Conservation (phyloP, 768 basidiomycete genomes). For the Lactarius trivialis region DNA sequence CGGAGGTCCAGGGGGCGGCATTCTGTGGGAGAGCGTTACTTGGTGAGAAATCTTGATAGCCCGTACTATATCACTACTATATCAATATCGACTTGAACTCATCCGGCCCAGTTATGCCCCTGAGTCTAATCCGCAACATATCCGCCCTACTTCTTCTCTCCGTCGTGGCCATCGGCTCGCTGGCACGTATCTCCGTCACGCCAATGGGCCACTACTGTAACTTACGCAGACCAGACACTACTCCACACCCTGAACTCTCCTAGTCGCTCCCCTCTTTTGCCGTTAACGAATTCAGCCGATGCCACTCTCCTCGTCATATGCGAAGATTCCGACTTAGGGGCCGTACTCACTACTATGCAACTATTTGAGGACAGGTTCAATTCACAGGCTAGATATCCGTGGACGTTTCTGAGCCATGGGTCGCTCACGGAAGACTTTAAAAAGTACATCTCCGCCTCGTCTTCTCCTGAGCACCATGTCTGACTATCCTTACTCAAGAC, state of each 20-base stretch:
- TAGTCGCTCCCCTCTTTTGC: background rate
- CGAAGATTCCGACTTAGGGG: slow-evolving; percentile 40
- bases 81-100: background rate
- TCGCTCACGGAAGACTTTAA: slow-evolving; percentile 51
- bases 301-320: slow-evolving; percentile 55
- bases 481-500: slow-evolving; percentile 33
- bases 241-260: background rate
- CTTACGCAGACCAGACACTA: background rate
- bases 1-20: background rate
- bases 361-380: slow-evolving; percentile 57
- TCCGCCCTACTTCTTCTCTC: background rate
- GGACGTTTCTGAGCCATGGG: slow-evolving; percentile 58
- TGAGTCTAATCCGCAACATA: background rate
- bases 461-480: slow-evolving; percentile 11
- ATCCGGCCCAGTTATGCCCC: background rate
- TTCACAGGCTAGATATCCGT: slow-evolving; percentile 50
- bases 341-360: slow-evolving; percentile 44
- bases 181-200: background rate
- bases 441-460: slow-evolving; percentile 26
- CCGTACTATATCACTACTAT: background rate
- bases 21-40: background rate
- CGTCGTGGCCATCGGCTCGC: background rate
- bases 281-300: slow-evolving; percentile 34
- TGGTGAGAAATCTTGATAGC: background rate
- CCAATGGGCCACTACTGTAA: background rate